These are phyloP conservation scores for Starmerella stigmatis DNA, from an alignment of 805 yeast species.

Conservation along the genomic window DNA sequence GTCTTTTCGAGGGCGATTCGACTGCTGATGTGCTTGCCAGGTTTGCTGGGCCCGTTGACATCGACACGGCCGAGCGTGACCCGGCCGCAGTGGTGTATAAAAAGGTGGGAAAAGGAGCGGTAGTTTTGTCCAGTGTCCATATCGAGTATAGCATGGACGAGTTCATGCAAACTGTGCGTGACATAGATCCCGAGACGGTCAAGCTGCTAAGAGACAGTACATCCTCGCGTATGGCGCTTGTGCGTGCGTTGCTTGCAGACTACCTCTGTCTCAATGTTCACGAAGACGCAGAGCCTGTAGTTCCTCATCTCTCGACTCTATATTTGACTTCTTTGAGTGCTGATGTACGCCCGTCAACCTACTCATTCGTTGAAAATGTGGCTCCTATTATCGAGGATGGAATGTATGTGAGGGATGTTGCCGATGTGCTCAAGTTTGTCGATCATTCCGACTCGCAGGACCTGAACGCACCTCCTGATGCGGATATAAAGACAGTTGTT, in stretches of 20 bases:
- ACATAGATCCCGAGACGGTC: constrained; percentile 33
- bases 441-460: neutral
- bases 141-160: constrained; percentile 60
- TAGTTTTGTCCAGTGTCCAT: constrained; percentile 72
- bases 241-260: constrained; percentile 44
- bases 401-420: constrained; percentile 39
- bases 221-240: constrained; percentile 42
- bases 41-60: constrained; percentile 49
- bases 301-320: constrained; percentile 61
- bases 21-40: constrained; percentile 65
- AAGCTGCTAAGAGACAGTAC: constrained; percentile 38
- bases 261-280: constrained; percentile 57
- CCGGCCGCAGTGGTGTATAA: constrained; percentile 65
- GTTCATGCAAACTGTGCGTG: constrained; percentile 34
- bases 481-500: constrained; percentile 12
- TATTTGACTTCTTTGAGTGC: constrained; percentile 20
- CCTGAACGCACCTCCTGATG: neutral
- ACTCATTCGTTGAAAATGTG: constrained; percentile 25
- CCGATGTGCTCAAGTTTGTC: constrained; percentile 30
- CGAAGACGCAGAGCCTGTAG: constrained; percentile 39
- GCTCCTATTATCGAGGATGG: constrained; percentile 39
- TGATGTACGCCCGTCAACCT: constrained; percentile 1
- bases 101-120: constrained; percentile 63
- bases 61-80: constrained; percentile 32
- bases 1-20: constrained; percentile 55